A percentile compares a stretch with the other conserved stretches of the same genome.
Evolutionary conservation across 176 grass and related monocot genomes (phyloP).

Genomic region (Leersia perrieri): DNA sequence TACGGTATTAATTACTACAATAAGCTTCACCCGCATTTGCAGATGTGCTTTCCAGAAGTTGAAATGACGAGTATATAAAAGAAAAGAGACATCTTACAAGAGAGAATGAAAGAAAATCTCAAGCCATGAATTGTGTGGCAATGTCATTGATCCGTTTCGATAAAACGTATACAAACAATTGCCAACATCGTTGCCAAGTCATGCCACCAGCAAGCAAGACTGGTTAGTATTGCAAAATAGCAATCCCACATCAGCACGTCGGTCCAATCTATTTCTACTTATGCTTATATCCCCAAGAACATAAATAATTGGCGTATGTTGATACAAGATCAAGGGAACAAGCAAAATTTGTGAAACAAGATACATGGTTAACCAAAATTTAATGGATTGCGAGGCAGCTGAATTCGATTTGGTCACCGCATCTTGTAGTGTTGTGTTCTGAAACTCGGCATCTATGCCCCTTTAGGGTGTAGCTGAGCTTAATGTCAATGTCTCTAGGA

Average conservation of each 20-base stretch:
- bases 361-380: conserved; percentile 18
- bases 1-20: background rate
- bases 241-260: background rate
- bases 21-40: background rate
- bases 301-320: background rate
- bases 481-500: conserved; percentile 86
- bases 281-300: conserved; percentile 13
- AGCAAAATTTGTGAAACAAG: conserved; percentile 7
- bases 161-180: conserved; percentile 28
- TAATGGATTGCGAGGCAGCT: background rate
- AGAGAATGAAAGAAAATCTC: background rate
- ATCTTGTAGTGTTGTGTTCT: conserved; percentile 93
- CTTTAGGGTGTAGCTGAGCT: conserved; percentile 72
- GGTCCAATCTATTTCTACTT: conserved; percentile 32
- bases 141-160: conserved; percentile 7
- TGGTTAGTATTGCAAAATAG: background rate
- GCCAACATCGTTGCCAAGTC: background rate
- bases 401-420: conserved; percentile 44
- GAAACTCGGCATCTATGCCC: conserved; percentile 58
- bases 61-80: background rate
- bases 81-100: background rate
- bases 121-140: conserved; percentile 14
- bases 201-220: conserved; percentile 9
- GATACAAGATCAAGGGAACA: background rate
- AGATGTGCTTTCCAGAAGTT: background rate